Evolutionary conservation across 169 alveolate genomes (phyloP).

Genomic region (Eimeria zaria): DNA sequence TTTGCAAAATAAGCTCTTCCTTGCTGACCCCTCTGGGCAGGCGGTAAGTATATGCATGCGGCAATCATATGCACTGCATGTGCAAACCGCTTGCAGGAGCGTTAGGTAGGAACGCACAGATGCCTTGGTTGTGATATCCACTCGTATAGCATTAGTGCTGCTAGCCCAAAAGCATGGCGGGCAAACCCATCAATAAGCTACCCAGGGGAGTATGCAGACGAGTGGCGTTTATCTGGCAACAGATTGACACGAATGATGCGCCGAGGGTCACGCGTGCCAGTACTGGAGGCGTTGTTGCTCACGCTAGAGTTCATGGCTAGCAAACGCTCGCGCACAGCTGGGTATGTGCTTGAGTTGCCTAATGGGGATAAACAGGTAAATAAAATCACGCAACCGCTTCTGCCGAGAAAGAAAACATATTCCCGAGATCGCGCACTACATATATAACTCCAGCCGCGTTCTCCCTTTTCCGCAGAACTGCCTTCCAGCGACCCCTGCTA

Average conservation of each 20-base stretch:
- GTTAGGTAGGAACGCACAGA: neutral
- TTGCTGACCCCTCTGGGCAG: conserved; percentile 77
- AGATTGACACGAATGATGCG: conserved; percentile 70
- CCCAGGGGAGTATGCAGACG: neutral
- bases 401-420: neutral
- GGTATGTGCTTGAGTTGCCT: conserved; percentile 82
- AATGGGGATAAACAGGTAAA: conserved; percentile 63
- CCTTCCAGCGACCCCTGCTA: neutral
- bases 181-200: neutral
- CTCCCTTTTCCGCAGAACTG: neutral
- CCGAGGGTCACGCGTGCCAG: conserved; percentile 63
- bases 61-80: neutral
- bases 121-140: neutral
- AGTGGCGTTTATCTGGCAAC: neutral
- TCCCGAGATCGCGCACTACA: neutral
- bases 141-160: neutral
- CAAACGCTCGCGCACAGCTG: conserved; percentile 79
- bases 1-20: conserved; percentile 39
- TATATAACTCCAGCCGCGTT: neutral
- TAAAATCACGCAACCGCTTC: neutral
- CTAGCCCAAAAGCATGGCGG: neutral
- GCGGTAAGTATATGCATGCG: conserved; percentile 28
- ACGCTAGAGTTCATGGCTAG: conserved; percentile 76
- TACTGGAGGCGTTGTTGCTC: conserved; percentile 74
- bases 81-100: no score